Evolutionary conservation across 139 green algal species (phyloP).

Genomic region (Micractinium sp.): DNA sequence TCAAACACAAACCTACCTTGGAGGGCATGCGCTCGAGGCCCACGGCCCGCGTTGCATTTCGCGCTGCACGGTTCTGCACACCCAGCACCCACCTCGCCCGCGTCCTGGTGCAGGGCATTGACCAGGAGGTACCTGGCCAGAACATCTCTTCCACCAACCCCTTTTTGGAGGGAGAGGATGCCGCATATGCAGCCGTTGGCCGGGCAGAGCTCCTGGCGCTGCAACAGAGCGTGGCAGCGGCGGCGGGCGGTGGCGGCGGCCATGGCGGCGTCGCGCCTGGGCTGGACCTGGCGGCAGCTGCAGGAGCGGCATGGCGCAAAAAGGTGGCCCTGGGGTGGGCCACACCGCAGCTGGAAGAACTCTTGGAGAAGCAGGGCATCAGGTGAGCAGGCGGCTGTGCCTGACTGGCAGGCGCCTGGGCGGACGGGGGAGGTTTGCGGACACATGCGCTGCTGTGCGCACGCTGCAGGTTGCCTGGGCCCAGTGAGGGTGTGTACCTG

Average conservation of each 20-base stretch:
- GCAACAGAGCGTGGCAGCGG: neutral
- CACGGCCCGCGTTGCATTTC: neutral
- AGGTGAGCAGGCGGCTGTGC: neutral
- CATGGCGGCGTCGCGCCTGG: neutral
- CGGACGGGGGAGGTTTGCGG: too few species aligned
- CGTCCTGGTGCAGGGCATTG: neutral
- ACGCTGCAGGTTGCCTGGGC: neutral
- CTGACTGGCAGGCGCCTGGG: neutral
- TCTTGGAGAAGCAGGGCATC: neutral
- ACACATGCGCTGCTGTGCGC: neutral
- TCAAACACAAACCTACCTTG: too few species aligned
- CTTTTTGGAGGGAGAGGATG: neutral
- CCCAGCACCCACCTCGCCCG: neutral
- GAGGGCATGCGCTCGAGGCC: too few species aligned
- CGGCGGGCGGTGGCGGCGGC: neutral
- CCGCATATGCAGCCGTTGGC: neutral
- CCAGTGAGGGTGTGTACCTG: too few species aligned
- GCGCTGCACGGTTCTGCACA: too few species aligned
- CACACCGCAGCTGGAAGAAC: neutral
- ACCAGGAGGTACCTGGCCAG: neutral
- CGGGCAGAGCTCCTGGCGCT: neutral
- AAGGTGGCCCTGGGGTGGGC: constrained; percentile 16
- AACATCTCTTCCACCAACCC: neutral
- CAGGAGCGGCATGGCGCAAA: constrained; percentile 7
- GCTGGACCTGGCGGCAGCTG: neutral